phyloP scores from a whole-genome alignment of 176 grass and related monocot genomes.

The Zea luxurians region DNA sequence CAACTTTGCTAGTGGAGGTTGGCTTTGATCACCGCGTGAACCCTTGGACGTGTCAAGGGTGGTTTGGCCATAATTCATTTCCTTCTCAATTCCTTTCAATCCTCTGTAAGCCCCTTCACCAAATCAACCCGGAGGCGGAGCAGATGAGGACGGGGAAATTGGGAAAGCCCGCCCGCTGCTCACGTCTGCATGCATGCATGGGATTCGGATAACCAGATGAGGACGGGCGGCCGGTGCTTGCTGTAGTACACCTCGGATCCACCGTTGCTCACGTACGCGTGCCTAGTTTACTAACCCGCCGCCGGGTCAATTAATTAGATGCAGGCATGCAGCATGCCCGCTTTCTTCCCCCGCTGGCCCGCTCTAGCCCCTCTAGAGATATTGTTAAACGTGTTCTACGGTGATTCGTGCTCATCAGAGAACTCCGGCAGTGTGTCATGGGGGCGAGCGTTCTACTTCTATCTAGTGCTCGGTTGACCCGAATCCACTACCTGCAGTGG shows the following conservation, averaged over 20 bases:
- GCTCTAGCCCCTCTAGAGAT: too few species aligned
- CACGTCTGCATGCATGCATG: not conserved
- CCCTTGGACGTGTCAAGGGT: slow-evolving; percentile 50
- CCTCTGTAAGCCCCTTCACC: too few species aligned
- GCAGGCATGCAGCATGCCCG: not conserved
- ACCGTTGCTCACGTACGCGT: too few species aligned
- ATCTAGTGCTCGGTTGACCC: slow-evolving; percentile 41
- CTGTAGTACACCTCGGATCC: slow-evolving; percentile 18
- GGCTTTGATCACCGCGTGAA: not conserved
- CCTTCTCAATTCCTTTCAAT: too few species aligned
- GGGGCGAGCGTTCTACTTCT: not conserved
- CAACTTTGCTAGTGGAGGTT: not conserved
- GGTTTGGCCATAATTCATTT: too few species aligned
- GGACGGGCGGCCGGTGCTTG: not conserved
- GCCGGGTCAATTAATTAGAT: not conserved
- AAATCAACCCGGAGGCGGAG: not conserved
- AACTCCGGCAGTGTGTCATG: not conserved
- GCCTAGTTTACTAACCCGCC: too few species aligned
- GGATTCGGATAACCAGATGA: slow-evolving; percentile 21
- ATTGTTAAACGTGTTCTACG: not conserved
- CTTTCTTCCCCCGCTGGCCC: not conserved
- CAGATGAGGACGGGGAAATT: slow-evolving; percentile 17
- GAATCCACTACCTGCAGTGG: not conserved
- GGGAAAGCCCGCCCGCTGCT: not conserved
- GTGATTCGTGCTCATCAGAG: not conserved